Conservation (phyloP, 352 stramenopile genomes). For the Globisporangium perplexum region DNA sequence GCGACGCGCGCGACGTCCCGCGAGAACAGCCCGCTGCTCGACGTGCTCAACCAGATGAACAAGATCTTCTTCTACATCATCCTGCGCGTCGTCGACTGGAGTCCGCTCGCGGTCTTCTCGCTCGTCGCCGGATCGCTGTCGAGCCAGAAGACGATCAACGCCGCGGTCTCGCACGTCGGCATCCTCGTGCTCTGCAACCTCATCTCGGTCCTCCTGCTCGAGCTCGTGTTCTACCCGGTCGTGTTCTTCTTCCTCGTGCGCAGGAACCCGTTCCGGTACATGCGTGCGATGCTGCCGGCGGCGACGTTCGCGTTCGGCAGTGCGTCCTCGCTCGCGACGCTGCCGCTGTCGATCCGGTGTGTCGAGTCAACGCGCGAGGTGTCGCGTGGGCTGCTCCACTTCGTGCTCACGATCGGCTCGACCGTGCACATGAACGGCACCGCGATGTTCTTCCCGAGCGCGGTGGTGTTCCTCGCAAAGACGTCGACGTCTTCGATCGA, state of each 20-base stretch:
- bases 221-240: slow-evolving; percentile 50
- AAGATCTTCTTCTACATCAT: slow-evolving; percentile 69
- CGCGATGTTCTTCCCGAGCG: slow-evolving; percentile 65
- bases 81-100: slow-evolving; percentile 56
- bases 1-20: slow-evolving; percentile 38
- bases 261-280: slow-evolving; percentile 54
- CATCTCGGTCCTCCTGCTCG: slow-evolving; percentile 35
- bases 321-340: slow-evolving; percentile 56
- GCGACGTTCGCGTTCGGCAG: slow-evolving; percentile 63
- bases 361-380: slow-evolving; percentile 57
- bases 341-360: slow-evolving; percentile 63
- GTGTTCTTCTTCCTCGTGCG: slow-evolving; percentile 37
- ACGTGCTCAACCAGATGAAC: slow-evolving; percentile 63
- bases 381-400: slow-evolving; percentile 45
- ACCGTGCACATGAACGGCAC: slow-evolving; percentile 77
- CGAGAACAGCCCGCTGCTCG: slow-evolving; percentile 51
- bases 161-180: slow-evolving; percentile 43
- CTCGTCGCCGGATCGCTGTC: slow-evolving; percentile 62
- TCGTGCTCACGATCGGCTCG: slow-evolving; percentile 67
- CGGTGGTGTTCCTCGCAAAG: slow-evolving; percentile 60
- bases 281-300: slow-evolving; percentile 55
- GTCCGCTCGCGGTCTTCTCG: slow-evolving; percentile 57
- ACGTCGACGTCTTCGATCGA: slow-evolving; percentile 31
- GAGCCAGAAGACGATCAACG: slow-evolving; percentile 31
- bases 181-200: slow-evolving; percentile 53